Evolutionary conservation across 495 filamentous ascomycete species (phyloP), one percentile per base, ranked within the genome.

Genomic region (Penicillium cosmopolitanum): DNA sequence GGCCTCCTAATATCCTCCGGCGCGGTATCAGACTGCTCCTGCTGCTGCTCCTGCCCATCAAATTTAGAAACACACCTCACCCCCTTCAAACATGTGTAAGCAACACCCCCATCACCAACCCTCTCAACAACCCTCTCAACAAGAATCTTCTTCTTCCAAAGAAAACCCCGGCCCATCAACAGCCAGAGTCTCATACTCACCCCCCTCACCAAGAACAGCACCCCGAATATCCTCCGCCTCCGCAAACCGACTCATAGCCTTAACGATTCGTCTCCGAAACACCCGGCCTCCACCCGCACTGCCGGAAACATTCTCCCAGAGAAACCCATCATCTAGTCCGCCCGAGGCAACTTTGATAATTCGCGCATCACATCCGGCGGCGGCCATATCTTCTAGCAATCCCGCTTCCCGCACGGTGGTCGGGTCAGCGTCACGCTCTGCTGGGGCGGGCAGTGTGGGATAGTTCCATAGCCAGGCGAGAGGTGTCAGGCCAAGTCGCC

Each of bases 301-400:
- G 5, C 60, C 67, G 13, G 76, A 67, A 31, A 97, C 89, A 77
- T 96, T 87, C 65, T 81, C 83, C 93, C 95, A 97, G 10, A 98
- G 75, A 65, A 91, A 89, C 38, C 73, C 80, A 56, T 91, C 89
- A 66, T 92, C 90, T 59, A 99, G 76, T 2, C 95, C 95, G 13
- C 91, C 93, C 43, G 90, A 93, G 36, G 96, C 93, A 48, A 96
- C 91, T 72, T 99, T 99, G 73, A 99, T 86, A 59, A 98, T 90
- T 55, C 93, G 80, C 6, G 92, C 88, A 64, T 96, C 92, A 40
- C 95, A 81, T 7, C 90, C 88, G 4, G 84, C 82, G 10, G 77
- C 82, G 4, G 82, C 84, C 89, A 99, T 96, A 70, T 97, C 93
- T 51, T 84, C 79, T 18, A 99, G 77, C 18, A 98, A 75, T 0